phyloP scores from a whole-genome alignment of 768 basidiomycete genomes.

The Tricholoma saponaceum region DNA sequence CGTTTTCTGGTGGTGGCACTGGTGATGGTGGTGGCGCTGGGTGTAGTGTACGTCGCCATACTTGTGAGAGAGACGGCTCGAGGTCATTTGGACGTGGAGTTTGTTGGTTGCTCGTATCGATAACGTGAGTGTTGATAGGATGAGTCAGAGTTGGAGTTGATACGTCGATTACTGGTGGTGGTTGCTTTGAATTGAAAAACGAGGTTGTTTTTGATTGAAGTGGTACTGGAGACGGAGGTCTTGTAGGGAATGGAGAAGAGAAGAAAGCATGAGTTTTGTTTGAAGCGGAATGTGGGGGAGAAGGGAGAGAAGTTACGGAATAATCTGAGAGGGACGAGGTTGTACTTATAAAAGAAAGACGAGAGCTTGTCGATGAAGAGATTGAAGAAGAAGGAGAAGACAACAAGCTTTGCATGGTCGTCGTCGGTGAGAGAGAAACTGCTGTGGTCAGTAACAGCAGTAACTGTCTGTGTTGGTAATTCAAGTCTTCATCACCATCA shows the following conservation, averaged over 20 bases:
- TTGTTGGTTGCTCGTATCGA: constrained; percentile 5
- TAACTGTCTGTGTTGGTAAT: too few relatives aligned
- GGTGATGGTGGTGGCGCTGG: background rate
- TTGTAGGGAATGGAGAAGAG: constrained; percentile 38
- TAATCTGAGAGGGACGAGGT: constrained; percentile 34
- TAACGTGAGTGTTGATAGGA: background rate
- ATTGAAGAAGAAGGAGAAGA: constrained; percentile 18
- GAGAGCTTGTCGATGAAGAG: constrained; percentile 25
- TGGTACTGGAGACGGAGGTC: constrained; percentile 28
- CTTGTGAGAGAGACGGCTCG: constrained; percentile 5
- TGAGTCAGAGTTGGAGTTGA: constrained; percentile 15
- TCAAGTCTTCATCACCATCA: too few relatives aligned
- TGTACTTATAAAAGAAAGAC: constrained; percentile 24
- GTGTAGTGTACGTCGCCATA: background rate
- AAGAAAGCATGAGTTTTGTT: constrained; percentile 52
- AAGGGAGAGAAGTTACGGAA: constrained; percentile 21
- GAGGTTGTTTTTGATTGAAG: constrained; percentile 11
- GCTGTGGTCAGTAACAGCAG: too few relatives aligned
- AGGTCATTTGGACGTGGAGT: constrained; percentile 15
- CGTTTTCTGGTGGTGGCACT: background rate
- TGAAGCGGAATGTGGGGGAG: constrained; percentile 26
- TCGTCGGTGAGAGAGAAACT: background rate
- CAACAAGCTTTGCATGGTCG: too few relatives aligned
- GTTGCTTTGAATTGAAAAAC: constrained; percentile 19
- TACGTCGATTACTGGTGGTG: constrained; percentile 5